phyloP scores from a whole-genome alignment of 768 basidiomycete genomes.

The Boletus sp. region DNA sequence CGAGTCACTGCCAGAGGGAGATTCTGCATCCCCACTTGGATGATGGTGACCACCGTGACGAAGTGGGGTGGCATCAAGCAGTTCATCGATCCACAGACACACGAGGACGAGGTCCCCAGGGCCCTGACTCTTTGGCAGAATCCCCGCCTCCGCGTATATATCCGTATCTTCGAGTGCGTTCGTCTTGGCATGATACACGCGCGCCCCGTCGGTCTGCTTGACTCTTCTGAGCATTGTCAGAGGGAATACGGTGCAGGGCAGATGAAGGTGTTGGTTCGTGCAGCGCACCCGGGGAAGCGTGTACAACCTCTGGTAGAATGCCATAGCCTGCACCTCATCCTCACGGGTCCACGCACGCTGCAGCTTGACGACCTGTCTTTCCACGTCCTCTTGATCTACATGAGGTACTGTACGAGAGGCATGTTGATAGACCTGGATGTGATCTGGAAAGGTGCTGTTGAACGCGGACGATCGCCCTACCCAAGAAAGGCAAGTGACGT shows the following conservation, averaged over 20 bases:
- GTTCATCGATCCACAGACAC: conserved; percentile 19
- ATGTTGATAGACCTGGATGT: conserved; percentile 12
- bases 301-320: conserved; percentile 6
- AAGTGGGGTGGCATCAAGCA: not conserved
- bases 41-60: not conserved
- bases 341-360: not conserved
- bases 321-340: not conserved
- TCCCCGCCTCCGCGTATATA: conserved; percentile 2
- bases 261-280: conserved; percentile 1
- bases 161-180: conserved; percentile 10
- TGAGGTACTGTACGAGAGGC: not conserved
- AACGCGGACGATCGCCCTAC: conserved; percentile 16
- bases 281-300: conserved; percentile 3
- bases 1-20: not conserved
- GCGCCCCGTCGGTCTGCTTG: not conserved
- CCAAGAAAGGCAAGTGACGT: conserved; percentile 21
- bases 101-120: conserved; percentile 11
- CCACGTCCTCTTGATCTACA: conserved; percentile 8
- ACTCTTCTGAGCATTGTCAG: conserved; percentile 2
- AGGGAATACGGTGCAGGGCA: conserved; percentile 21
- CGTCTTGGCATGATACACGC: conserved; percentile 6
- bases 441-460: conserved; percentile 20
- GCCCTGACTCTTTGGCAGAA: not conserved
- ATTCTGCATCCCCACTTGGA: not conserved
- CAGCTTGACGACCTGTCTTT: not conserved